These are phyloP conservation scores for Elsinoe fawcettii DNA, from an alignment of 2,329 filamentous ascomycete genomes.

Conservation along the genomic window DNA sequence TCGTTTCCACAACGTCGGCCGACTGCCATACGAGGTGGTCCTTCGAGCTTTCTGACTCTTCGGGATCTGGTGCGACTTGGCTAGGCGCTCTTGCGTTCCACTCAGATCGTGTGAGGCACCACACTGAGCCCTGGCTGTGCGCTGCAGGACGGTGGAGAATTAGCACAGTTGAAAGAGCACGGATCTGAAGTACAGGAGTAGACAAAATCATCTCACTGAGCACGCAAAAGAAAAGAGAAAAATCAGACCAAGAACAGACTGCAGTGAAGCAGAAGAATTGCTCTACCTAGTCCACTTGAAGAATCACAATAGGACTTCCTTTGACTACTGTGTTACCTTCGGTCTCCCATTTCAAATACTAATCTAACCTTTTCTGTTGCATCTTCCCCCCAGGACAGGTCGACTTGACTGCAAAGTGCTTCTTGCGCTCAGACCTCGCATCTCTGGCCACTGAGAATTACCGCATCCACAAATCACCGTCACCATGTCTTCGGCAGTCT, in stretches of 20 bases:
- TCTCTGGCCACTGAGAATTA: too few relatives aligned
- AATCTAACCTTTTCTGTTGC: background rate
- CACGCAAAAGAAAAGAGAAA: background rate
- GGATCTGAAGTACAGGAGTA: background rate
- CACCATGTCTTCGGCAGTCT: conserved; percentile 90
- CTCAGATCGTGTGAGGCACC: background rate
- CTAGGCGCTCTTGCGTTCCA: background rate
- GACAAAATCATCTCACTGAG: background rate
- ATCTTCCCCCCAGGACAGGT: background rate
- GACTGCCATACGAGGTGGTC: background rate
- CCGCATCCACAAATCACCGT: background rate
- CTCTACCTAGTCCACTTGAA: conserved; percentile 15
- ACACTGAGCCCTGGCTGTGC: background rate
- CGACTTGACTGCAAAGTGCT: background rate
- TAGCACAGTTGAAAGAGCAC: background rate
- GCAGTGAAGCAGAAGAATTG: background rate
- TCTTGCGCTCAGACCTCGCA: too few relatives aligned
- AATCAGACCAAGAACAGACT: background rate
- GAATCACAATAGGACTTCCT: conserved; percentile 16
- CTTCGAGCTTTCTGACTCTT: background rate
- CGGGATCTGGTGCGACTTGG: background rate
- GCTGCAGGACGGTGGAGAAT: background rate
- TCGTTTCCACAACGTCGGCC: background rate
- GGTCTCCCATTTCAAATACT: conserved; percentile 1
- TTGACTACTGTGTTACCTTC: conserved; percentile 12